These are phyloP conservation scores for Bjerkandera adusta DNA, from an alignment of 1,284 basidiomycete genomes.

Conservation along the genomic window DNA sequence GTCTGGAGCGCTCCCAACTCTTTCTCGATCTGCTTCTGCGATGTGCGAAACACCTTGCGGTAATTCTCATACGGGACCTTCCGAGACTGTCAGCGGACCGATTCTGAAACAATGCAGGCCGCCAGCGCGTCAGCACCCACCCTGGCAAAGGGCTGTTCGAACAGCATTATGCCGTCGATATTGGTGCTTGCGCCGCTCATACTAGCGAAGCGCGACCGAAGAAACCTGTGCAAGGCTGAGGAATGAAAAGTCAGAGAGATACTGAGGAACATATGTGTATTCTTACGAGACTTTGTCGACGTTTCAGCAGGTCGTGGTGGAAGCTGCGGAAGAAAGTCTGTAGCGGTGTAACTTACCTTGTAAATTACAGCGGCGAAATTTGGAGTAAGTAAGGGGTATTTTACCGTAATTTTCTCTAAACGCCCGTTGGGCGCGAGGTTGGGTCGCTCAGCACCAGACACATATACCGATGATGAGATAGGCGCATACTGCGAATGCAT, in stretches of 20 bases:
- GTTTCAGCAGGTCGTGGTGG: no score
- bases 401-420: no score
- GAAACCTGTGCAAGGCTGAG: neutral
- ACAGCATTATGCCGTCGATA: conserved; percentile 76
- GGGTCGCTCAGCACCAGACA: no score
- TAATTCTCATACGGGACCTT: conserved; percentile 88
- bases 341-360: neutral
- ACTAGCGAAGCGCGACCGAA: neutral
- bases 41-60: conserved; percentile 78
- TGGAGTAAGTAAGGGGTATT: no score
- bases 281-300: no score
- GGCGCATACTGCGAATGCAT: no score
- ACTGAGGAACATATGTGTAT: no score
- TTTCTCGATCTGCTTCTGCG: conserved; percentile 78
- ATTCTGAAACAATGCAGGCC: conserved; percentile 4
- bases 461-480: no score
- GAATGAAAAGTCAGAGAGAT: neutral
- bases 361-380: no score
- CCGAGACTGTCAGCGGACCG: conserved; percentile 13
- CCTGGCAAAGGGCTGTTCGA: conserved; percentile 85
- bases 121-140: conserved; percentile 38
- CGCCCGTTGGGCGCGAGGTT: no score
- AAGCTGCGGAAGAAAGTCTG: neutral
- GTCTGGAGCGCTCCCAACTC: conserved; percentile 65
- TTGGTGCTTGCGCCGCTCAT: conserved; percentile 42